These are phyloP conservation scores for Gynostemma pentaphyllum DNA, from an alignment of 306 rosid species.

Conservation along the genomic window DNA sequence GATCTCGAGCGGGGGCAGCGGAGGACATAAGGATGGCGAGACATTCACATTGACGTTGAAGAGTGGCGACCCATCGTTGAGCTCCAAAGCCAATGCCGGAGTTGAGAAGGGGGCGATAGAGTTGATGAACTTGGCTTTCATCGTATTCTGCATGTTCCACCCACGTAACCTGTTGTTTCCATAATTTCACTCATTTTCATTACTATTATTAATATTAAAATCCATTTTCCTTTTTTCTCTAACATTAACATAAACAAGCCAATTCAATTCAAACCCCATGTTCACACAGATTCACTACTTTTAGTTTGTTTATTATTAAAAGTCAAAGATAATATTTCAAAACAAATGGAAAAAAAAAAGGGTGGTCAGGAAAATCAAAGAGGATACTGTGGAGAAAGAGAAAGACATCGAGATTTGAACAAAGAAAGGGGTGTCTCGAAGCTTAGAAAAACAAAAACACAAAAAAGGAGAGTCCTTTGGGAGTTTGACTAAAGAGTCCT, in stretches of 20 bases:
- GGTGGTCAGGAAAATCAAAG: neutral
- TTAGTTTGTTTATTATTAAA: too few species aligned
- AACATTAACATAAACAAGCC: too few species aligned
- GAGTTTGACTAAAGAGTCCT: constrained; percentile 14
- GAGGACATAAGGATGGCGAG: constrained; percentile 91
- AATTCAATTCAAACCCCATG: too few species aligned
- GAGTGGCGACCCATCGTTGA: constrained; percentile 78
- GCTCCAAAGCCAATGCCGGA: constrained; percentile 94
- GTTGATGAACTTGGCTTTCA: constrained; percentile 69
- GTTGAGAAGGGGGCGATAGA: constrained; percentile 57
- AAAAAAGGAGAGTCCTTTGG: neutral
- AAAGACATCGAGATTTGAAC: neutral
- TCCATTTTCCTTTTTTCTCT: too few species aligned
- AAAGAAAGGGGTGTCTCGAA: neutral
- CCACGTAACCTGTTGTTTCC: constrained; percentile 86
- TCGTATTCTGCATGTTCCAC: constrained; percentile 93
- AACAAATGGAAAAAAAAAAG: neutral
- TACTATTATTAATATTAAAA: too few species aligned
- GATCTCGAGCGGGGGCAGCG: constrained; percentile 49
- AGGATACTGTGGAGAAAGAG: neutral
- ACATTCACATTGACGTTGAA: constrained; percentile 87
- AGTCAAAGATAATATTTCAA: too few species aligned
- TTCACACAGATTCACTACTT: too few species aligned
- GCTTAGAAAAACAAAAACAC: neutral
- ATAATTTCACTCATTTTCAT: neutral